Percentiles rank a stretch among this genome's conserved stretches.
These are phyloP conservation scores for Lophiotrema nucula DNA, from an alignment of 495 filamentous ascomycete species.

Conservation along the genomic window DNA sequence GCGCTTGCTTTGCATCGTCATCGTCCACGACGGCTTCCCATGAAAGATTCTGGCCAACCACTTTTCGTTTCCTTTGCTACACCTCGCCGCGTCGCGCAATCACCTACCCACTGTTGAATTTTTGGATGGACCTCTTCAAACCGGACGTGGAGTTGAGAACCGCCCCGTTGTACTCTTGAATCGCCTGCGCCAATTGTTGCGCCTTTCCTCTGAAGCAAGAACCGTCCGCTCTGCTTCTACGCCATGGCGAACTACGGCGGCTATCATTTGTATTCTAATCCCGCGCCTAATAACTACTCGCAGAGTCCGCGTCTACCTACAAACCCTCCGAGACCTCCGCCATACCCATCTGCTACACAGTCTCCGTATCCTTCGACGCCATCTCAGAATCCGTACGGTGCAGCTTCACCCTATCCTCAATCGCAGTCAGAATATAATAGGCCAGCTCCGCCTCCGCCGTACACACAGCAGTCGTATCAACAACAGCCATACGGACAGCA, in stretches of 20 bases:
- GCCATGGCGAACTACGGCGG: conserved; percentile 26
- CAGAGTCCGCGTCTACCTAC: conserved; percentile 24
- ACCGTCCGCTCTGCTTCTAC: not conserved
- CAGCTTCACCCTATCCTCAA: conserved; percentile 25
- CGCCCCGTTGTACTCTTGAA: not conserved
- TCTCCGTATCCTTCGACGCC: conserved; percentile 1
- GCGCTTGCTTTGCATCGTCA: conserved; percentile 26
- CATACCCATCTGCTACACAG: conserved; percentile 21
- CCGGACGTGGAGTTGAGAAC: not conserved
- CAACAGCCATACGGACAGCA: conserved; percentile 10
- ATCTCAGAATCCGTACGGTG: conserved; percentile 4
- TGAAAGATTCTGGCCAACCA: not conserved
- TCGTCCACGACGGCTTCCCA: conserved; percentile 14
- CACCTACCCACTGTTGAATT: too few relatives aligned
- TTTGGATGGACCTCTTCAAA: not conserved
- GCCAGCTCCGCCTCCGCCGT: conserved; percentile 28
- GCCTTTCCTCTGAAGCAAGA: not conserved
- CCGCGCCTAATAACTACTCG: conserved; percentile 22
- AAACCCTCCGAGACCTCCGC: conserved; percentile 20
- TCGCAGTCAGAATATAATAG: conserved; percentile 26
- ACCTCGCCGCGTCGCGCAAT: not conserved
- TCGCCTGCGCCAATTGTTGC: not conserved
- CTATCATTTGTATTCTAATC: conserved; percentile 10
- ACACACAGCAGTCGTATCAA: conserved; percentile 6
- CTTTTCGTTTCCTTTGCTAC: not conserved